Evolutionary conservation across 306 rosid genomes (phyloP).

Genomic region (Corylus americana): DNA sequence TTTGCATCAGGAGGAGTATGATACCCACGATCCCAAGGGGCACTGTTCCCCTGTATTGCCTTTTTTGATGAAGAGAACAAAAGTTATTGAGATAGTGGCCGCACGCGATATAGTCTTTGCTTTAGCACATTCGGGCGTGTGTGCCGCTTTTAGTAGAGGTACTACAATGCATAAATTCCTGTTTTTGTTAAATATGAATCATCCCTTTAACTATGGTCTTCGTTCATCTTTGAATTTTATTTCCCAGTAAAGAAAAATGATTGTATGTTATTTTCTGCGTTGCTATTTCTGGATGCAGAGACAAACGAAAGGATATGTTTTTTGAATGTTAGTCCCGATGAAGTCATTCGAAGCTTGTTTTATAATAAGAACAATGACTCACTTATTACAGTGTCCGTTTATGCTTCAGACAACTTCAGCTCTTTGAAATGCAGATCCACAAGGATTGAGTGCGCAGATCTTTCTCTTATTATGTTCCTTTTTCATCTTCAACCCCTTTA

Average conservation of each 20-base stretch:
- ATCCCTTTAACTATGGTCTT: background rate
- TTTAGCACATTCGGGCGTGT: slow-evolving; percentile 82
- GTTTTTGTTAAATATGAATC: background rate
- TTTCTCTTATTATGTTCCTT: background rate
- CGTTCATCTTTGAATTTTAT: background rate
- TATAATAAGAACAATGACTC: slow-evolving; percentile 91
- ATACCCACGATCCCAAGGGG: slow-evolving; percentile 77
- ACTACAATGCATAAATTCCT: background rate
- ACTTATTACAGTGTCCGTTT: slow-evolving; percentile 88
- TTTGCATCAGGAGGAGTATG: slow-evolving; percentile 58
- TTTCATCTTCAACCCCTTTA: background rate
- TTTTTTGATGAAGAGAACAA: slow-evolving; percentile 74
- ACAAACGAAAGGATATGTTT: slow-evolving; percentile 84
- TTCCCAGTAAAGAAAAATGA: background rate
- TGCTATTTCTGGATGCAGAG: slow-evolving; percentile 51
- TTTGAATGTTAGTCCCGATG: slow-evolving; percentile 82
- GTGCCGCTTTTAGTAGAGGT: slow-evolving; percentile 96
- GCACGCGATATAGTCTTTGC: slow-evolving; percentile 78
- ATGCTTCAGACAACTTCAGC: slow-evolving; percentile 93
- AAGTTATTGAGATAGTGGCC: slow-evolving; percentile 83
- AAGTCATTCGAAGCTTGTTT: slow-evolving; percentile 89
- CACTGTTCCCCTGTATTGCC: slow-evolving; percentile 60
- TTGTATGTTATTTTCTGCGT: background rate
- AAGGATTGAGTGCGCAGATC: slow-evolving; percentile 71
- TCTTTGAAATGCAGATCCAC: slow-evolving; percentile 92